phyloP scores from a whole-genome alignment of 1,284 basidiomycete genomes.

The Apiotrichum veenhuisii region DNA sequence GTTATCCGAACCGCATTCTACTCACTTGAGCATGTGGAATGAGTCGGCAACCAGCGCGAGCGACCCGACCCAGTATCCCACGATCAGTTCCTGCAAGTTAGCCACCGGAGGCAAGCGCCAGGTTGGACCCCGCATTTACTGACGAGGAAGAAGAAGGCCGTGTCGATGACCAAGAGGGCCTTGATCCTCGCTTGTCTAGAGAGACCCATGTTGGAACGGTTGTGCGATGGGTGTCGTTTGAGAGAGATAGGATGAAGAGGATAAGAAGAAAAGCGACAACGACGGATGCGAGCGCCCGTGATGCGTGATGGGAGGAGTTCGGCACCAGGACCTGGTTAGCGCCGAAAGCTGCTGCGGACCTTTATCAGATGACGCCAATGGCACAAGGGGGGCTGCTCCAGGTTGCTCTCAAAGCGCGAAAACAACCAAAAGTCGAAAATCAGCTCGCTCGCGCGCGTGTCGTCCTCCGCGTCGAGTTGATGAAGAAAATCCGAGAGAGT shows the following conservation, averaged over 20 bases:
- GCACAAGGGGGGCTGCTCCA: too few relatives aligned
- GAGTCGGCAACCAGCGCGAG: conserved; percentile 93
- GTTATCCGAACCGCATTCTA: conserved; percentile 56
- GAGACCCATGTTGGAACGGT: conserved; percentile 54
- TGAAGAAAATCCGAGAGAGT: too few relatives aligned
- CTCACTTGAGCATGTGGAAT: conserved; percentile 96
- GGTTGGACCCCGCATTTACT: too few relatives aligned
- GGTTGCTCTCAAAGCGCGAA: too few relatives aligned
- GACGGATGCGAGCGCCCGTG: too few relatives aligned
- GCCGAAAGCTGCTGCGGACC: too few relatives aligned
- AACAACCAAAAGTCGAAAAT: too few relatives aligned
- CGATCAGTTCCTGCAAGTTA: conserved; percentile 37
- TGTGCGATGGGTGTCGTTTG: background rate
- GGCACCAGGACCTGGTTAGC: too few relatives aligned
- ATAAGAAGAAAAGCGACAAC: background rate
- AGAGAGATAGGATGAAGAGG: background rate
- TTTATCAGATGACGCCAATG: too few relatives aligned
- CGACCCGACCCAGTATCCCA: conserved; percentile 89
- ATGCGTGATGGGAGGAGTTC: too few relatives aligned
- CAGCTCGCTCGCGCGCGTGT: too few relatives aligned
- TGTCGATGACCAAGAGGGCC: conserved; percentile 76
- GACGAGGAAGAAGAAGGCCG: conserved; percentile 89
- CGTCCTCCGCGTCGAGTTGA: too few relatives aligned
- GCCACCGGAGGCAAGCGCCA: background rate
- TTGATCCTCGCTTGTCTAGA: conserved; percentile 74